Base-by-base conservation (phyloP, 768 basidiomycete genomes). In the Boletellus ananas region DNA sequence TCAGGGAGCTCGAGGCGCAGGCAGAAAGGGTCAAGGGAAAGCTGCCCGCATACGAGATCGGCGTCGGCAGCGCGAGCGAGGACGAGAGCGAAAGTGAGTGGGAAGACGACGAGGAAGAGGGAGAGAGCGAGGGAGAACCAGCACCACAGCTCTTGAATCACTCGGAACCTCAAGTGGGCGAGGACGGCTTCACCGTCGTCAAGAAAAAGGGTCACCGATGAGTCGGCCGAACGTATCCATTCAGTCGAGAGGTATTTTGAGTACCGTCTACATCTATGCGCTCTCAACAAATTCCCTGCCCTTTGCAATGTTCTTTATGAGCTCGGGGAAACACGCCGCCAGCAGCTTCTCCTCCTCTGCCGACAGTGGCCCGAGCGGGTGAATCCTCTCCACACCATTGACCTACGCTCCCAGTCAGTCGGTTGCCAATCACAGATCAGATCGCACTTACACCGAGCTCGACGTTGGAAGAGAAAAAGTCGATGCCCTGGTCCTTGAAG, bases 231-330 rank as follows among this genome's bases (percentile, higher is more conserved):
- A n/a, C 20, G 16, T 40, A 41, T 46, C 29, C 47, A 56, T 49
- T 55, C 61, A 49, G 34, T 23, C 47, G 49, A 36, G 16, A 58
- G 62, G 62, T 63, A 62, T 64, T 64, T 46, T 52, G 29, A 48
- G 21, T 20, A 25, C 5, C 37, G 41, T 62, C 59, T 56, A 52
- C 33, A 44, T 67, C 65, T 67, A 69, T 41, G 65, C 49, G 51
- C 43, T 60, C 66, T 79, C 79, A 58, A 80, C 86, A 56, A 90
- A 91, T 38, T 79, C 78, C 71, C 78, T 83, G 72, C 94, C 94
- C 84, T 94, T 97, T 73, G 90, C 89, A 62, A 97, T 95, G 83
- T 96, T 97, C 84, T 90, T 94, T 83, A 90, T 89, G 62, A 99
- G 81, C 60, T 93, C 91, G 57, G 91, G 90, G 62, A 94, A 68